Evolutionary conservation across 768 basidiomycete species (phyloP).

Genomic region (Lactarius tabidus): DNA sequence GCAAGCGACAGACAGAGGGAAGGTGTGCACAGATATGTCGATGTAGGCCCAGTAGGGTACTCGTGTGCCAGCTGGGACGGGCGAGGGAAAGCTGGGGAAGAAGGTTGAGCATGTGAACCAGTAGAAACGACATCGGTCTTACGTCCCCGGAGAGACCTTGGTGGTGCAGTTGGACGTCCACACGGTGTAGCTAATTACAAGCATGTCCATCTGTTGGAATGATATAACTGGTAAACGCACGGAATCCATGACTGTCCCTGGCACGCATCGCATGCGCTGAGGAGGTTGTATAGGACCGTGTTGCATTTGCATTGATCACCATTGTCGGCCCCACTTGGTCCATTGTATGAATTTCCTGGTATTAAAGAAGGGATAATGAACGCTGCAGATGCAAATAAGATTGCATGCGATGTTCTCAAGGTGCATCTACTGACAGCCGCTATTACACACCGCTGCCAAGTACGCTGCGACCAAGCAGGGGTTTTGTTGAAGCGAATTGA

Average conservation of each 20-base stretch:
- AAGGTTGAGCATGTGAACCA: neutral
- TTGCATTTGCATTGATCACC: constrained; percentile 28
- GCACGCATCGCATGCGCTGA: constrained; percentile 30
- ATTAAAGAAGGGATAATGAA: constrained; percentile 4
- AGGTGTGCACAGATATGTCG: constrained; percentile 36
- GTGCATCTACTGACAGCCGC: constrained; percentile 14
- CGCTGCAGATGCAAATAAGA: neutral
- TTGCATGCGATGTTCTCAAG: neutral
- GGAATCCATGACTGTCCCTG: constrained; percentile 21
- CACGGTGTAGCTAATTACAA: constrained; percentile 11
- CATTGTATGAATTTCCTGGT: constrained; percentile 5
- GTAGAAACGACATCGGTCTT: neutral
- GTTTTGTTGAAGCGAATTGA: constrained; percentile 17
- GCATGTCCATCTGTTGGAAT: neutral
- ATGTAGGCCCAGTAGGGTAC: constrained; percentile 51
- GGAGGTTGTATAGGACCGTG: constrained; percentile 29
- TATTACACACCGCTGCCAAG: constrained; percentile 5
- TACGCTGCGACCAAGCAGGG: constrained; percentile 15
- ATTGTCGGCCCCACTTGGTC: constrained; percentile 3
- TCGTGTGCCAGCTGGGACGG: constrained; percentile 39
- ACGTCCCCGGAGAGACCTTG: constrained; percentile 8
- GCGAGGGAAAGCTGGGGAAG: constrained; percentile 5
- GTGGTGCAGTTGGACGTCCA: constrained; percentile 19
- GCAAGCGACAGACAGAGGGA: neutral
- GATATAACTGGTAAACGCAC: constrained; percentile 11